Conservation (phyloP, 352 stramenopile genomes). For the Phytophthora ramorum region DNA sequence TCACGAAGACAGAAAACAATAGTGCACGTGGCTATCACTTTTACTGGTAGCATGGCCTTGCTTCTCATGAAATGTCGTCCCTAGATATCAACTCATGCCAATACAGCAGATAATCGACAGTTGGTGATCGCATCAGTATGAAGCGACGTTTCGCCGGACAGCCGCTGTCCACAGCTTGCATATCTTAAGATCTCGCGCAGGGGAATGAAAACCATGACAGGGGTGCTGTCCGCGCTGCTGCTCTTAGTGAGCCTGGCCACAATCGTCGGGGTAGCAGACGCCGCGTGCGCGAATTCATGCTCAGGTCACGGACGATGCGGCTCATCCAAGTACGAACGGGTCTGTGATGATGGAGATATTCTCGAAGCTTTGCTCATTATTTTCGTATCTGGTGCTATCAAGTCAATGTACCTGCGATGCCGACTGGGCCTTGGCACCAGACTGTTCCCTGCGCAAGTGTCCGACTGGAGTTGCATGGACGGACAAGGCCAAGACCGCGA, state of each 20-base stretch:
- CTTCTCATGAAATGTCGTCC: background rate
- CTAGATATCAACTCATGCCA: no score
- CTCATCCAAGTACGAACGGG: slow-evolving; percentile 44
- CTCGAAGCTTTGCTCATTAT: background rate
- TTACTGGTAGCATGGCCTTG: no score
- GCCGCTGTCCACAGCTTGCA: background rate
- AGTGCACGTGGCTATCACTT: no score
- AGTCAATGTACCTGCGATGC: slow-evolving; percentile 78
- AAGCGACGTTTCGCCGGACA: slow-evolving; percentile 1
- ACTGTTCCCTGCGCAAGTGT: slow-evolving; percentile 79
- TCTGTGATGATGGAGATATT: background rate
- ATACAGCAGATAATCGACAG: no score
- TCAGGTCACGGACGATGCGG: slow-evolving; percentile 67
- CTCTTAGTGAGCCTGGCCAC: background rate
- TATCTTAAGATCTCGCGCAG: slow-evolving; percentile 24
- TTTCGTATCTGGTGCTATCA: background rate
- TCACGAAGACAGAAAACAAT: no score
- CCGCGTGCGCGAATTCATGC: slow-evolving; percentile 67
- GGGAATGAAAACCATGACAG: slow-evolving; percentile 3
- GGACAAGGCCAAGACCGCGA: slow-evolving; percentile 75
- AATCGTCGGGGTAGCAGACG: slow-evolving; percentile 18
- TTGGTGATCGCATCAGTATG: background rate
- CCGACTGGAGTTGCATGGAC: slow-evolving; percentile 75
- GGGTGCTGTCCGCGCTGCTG: slow-evolving; percentile 9
- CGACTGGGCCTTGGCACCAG: slow-evolving; percentile 64